phyloP scores from a whole-genome alignment of 2,329 filamentous ascomycete species.

The Colletotrichum sp. region DNA sequence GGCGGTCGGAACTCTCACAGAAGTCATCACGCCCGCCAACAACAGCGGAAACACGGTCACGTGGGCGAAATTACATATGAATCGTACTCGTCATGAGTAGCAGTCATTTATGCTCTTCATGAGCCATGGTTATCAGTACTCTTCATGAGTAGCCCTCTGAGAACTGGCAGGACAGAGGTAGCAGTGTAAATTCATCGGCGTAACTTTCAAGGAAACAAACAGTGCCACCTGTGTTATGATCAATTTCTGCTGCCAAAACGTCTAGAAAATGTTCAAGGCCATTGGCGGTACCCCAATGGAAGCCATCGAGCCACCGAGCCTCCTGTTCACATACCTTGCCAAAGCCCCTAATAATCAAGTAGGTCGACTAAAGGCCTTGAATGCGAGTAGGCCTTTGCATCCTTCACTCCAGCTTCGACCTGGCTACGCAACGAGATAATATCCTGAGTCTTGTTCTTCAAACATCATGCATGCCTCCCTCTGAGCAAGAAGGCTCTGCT shows the following conservation, averaged over 20 bases:
- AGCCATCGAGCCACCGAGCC: background rate
- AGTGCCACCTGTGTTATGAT: background rate
- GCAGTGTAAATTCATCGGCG: background rate
- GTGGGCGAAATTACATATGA: background rate
- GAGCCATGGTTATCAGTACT: background rate
- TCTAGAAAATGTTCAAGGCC: fast-evolving
- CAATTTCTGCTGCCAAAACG: too few species aligned
- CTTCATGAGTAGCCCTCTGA: background rate
- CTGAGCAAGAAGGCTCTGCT: too few species aligned
- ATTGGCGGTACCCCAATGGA: background rate
- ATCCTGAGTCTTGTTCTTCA: background rate
- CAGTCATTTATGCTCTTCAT: background rate
- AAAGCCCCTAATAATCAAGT: background rate
- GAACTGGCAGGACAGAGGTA: background rate
- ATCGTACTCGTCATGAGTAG: background rate
- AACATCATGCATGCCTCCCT: background rate
- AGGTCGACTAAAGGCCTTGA: background rate
- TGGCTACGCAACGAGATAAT: background rate
- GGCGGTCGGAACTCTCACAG: background rate
- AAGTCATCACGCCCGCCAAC: too few species aligned
- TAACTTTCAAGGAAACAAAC: background rate
- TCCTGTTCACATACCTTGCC: too few species aligned
- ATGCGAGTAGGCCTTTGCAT: background rate
- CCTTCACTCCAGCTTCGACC: background rate
- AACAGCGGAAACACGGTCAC: background rate